Evolutionary conservation across 345 rosid species (phyloP).

Genomic region (Eucalyptus marginata): DNA sequence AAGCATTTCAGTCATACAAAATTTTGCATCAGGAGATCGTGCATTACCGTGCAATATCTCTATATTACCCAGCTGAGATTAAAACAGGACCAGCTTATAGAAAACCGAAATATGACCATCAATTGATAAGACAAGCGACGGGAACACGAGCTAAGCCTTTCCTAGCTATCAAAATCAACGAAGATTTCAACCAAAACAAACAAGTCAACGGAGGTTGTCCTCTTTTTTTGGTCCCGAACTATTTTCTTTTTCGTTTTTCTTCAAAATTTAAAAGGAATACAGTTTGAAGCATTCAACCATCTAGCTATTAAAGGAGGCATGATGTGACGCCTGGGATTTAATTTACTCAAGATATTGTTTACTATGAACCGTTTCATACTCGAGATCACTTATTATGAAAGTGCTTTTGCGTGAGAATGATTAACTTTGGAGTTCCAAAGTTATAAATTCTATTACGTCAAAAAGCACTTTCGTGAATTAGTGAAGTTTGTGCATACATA

Average conservation of each 20-base stretch:
- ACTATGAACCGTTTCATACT: too few relatives aligned
- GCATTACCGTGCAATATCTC: background rate
- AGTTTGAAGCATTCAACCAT: background rate
- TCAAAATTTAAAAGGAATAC: background rate
- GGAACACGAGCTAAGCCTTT: background rate
- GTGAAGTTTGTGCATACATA: background rate
- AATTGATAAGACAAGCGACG: background rate
- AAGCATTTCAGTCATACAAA: background rate
- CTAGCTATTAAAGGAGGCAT: background rate
- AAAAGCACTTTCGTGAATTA: background rate
- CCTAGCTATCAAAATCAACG: background rate
- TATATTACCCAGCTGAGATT: background rate
- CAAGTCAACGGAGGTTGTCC: background rate
- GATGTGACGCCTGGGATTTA: background rate
- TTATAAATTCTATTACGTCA: too few relatives aligned
- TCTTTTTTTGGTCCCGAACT: background rate
- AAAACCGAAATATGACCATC: background rate
- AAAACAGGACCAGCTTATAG: background rate
- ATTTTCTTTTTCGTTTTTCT: background rate
- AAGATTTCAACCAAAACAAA: too few relatives aligned
- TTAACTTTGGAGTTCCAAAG: background rate
- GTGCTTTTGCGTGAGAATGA: fast-evolving
- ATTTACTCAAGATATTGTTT: too few relatives aligned
- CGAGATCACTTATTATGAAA: background rate
- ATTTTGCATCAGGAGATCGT: background rate